Conservation (phyloP, 305 asterid genomes). For the Andrographis paniculata region DNA sequence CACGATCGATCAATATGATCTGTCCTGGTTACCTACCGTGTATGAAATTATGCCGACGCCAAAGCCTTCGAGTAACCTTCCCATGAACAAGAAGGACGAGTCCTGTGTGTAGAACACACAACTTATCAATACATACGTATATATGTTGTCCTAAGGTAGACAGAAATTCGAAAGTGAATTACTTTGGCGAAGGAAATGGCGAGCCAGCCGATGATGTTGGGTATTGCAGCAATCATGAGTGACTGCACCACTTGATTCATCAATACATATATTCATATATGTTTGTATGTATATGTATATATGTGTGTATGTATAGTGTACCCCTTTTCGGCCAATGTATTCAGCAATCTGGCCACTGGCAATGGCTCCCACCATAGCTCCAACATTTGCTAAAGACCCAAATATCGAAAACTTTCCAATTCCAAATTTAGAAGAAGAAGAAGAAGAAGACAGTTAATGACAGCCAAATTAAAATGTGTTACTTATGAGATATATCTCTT, state of each 20-base stretch:
- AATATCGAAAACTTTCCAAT: constrained; percentile 63
- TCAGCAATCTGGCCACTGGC: constrained; percentile 92
- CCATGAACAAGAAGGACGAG: constrained; percentile 81
- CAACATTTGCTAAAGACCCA: constrained; percentile 84
- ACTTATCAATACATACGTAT: not conserved
- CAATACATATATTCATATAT: too few species aligned
- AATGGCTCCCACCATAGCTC: constrained; percentile 91
- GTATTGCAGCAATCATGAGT: constrained; percentile 74
- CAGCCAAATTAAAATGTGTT: not conserved
- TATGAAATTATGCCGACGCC: constrained; percentile 89
- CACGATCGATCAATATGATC: not conserved
- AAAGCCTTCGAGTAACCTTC: constrained; percentile 80
- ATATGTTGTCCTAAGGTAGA: not conserved
- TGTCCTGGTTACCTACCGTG: constrained; percentile 33
- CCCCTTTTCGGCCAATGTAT: constrained; percentile 85
- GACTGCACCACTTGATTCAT: too few species aligned
- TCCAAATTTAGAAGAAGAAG: not conserved
- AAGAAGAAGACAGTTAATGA: not conserved
- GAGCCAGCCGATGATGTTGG: constrained; percentile 84
- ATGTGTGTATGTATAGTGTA: constrained; percentile 15
- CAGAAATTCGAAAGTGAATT: constrained; percentile 11
- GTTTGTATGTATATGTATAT: not conserved
- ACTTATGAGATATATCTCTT: too few species aligned
- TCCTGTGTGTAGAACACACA: constrained; percentile 30
- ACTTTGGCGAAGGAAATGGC: constrained; percentile 80